Evolutionary conservation across 2,329 filamentous ascomycete species (phyloP), one percentile per base, ranked within the genome.

Genomic region (Eutypella sp.): DNA sequence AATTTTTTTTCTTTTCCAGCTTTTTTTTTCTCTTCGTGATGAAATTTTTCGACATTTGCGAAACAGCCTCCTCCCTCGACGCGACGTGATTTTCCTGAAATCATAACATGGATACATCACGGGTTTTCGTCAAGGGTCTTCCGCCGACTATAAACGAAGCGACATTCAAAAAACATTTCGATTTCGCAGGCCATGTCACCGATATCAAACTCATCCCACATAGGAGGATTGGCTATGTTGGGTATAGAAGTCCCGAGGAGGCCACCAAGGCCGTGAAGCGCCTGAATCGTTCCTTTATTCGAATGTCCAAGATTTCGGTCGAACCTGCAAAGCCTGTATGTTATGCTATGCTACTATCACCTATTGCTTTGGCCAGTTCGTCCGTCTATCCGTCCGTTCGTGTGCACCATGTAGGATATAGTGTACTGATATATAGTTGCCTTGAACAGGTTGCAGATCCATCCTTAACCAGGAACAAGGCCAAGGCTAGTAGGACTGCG

Each of bases 221-320:
- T 61, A 82, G 93, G 59, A 82, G 91, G 57, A 96, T 99, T 67
- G 93, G 91, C 57, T 99, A 96, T 76, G 82, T 99, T 49, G 93
- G 93, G 52, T 97, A 92, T 75, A 91, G 88, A 70, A 87, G 81
- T 42, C 73, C 86, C 13, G 82, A 92, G 51, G 85, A 89, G 63
- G 93, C 93, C 46, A 74, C 80, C 47, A 81, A 84, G 61, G 92
- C 93, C 38, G 87, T 95, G 64, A 91, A 88, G 67, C 95, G 96
- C 73, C 96, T 96, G 76, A 91, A 99, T 74, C 89, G 82, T 65
- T 85, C 91, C 52, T 99, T 90, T 69, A 89, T 99, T 59, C 89
- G 90, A 58, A 93, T 96, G 87, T 96, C 91, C 47, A 95, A 85
- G 72, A 90, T 99, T 59, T 79, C 78, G 24, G 93, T 96, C 51